These are phyloP conservation scores for Harringtonia aguacate DNA, from an alignment of 2,329 filamentous ascomycete genomes.

Conservation along the genomic window DNA sequence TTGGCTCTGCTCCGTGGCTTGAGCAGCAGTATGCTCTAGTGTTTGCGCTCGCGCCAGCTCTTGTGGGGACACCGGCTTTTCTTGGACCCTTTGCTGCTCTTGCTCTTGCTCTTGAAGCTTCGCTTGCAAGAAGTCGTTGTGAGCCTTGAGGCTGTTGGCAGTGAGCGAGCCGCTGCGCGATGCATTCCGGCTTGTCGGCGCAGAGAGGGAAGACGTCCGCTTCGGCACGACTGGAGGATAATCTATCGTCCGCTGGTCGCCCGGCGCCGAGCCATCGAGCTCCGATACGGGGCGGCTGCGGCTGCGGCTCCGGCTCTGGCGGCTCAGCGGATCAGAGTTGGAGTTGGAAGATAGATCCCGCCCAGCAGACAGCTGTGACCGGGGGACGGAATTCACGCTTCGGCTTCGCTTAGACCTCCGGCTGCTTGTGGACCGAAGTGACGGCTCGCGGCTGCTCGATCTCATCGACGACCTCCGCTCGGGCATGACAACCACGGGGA, in stretches of 20 bases:
- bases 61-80: no score
- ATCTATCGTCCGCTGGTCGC: conserved; percentile 47
- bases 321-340: conserved; percentile 23
- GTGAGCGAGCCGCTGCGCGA: conserved; percentile 42
- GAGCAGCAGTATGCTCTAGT: neutral
- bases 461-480: conserved; percentile 44
- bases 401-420: conserved; percentile 41
- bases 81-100: conserved; percentile 13
- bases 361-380: conserved; percentile 28
- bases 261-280: conserved; percentile 31
- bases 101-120: conserved; percentile 1
- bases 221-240: conserved; percentile 46
- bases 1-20: no score
- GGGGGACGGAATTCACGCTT: conserved; percentile 38
- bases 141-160: conserved; percentile 46
- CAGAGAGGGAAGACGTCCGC: conserved; percentile 51
- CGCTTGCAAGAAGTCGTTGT: conserved; percentile 18
- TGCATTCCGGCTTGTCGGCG: conserved; percentile 47
- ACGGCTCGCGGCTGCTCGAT: conserved; percentile 36
- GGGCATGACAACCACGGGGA: conserved; percentile 53
- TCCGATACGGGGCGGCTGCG: conserved; percentile 33
- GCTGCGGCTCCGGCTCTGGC: conserved; percentile 24
- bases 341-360: conserved; percentile 28
- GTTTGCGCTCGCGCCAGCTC: conserved; percentile 7
- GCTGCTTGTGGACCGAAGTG: conserved; percentile 51